phyloP scores from a whole-genome alignment of 768 basidiomycete genomes.

The Ramaria sp. region DNA sequence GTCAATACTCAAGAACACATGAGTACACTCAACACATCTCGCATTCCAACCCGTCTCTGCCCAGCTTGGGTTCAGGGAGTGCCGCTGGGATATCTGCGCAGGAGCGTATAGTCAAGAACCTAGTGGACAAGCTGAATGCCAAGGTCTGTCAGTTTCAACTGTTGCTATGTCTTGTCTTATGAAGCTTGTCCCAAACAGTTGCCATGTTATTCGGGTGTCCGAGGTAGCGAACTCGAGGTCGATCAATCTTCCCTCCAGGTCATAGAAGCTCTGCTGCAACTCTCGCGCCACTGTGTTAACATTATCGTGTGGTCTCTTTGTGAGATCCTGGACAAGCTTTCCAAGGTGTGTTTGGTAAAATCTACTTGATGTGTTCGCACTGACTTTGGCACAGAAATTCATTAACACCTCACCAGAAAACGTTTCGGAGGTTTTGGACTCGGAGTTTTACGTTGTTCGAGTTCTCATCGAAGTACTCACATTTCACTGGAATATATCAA shows the following conservation, averaged over 20 bases:
- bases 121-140: conserved; percentile 72
- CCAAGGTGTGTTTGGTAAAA: conserved; percentile 41
- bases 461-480: not conserved
- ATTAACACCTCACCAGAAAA: not conserved
- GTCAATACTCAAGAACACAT: not conserved
- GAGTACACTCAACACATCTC: conserved; percentile 1
- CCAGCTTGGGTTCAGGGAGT: conserved; percentile 20
- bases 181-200: conserved; percentile 37
- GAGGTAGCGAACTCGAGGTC: conserved; percentile 61
- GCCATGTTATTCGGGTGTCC: conserved; percentile 72
- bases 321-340: conserved; percentile 66
- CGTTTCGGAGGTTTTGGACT: not conserved
- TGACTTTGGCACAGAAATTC: conserved; percentile 1
- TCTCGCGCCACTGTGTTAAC: conserved; percentile 67
- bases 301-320: conserved; percentile 71
- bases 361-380: conserved; percentile 3
- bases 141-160: conserved; percentile 42
- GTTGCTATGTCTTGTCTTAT: not conserved
- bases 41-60: conserved; percentile 12
- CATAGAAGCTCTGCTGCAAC: conserved; percentile 69
- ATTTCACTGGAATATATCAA: conserved; percentile 1
- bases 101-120: conserved; percentile 69
- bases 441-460: conserved; percentile 2
- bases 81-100: conserved; percentile 45
- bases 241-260: conserved; percentile 69